Evolutionary conservation across 208 protist species (phyloP).

Genomic region (Novymonas esmeraldas): DNA sequence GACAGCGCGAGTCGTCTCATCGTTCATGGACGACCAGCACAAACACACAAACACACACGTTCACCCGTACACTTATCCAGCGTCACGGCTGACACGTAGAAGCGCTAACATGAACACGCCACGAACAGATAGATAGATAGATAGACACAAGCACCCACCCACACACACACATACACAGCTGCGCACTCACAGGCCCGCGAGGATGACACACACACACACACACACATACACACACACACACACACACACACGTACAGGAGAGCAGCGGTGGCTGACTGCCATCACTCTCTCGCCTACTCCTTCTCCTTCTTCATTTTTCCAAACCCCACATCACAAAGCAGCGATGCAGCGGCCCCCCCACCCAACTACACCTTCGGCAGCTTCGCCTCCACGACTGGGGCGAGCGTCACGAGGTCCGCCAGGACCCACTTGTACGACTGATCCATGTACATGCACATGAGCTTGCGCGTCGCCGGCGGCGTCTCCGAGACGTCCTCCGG

Average conservation of each 20-base stretch:
- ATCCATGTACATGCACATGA: conserved; percentile 82
- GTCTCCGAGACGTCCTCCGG: conserved; percentile 55
- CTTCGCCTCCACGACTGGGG: conserved; percentile 30
- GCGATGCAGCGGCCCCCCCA: background rate
- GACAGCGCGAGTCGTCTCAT: no score
- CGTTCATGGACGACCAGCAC: no score
- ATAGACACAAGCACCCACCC: background rate
- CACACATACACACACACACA: conserved; percentile 1
- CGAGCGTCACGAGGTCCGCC: conserved; percentile 49
- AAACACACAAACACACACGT: no score
- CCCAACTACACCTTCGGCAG: conserved; percentile 23
- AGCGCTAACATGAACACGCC: no score
- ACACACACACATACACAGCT: background rate
- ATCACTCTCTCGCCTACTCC: no score
- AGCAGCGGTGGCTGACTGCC: no score
- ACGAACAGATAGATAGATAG: no score
- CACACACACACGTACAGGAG: background rate
- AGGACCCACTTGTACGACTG: conserved; percentile 59
- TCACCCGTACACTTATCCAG: no score
- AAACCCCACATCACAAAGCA: background rate
- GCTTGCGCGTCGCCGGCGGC: conserved; percentile 67
- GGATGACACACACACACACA: background rate
- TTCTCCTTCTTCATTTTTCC: background rate
- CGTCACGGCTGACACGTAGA: no score
- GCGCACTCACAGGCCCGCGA: background rate